A percentile compares a stretch with the other conserved stretches of the same genome.
Conservation (phyloP, 1,139 yeast species). For the Saccharomyces pastorianus region DNA sequence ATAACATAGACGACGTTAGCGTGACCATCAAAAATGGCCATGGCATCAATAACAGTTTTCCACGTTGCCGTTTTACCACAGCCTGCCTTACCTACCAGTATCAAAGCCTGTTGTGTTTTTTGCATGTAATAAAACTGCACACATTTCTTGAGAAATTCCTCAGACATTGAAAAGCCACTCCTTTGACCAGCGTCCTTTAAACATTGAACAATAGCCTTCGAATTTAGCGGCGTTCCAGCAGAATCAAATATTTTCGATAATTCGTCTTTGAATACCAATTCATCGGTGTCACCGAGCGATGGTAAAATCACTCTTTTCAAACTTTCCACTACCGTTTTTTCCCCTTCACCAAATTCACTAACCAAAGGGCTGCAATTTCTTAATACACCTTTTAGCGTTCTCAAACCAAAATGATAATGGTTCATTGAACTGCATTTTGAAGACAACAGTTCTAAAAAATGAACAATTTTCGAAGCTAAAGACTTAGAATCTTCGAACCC, state of each 20-base stretch:
- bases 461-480: constrained; percentile 47
- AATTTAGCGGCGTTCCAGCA: background rate
- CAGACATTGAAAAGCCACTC: constrained; percentile 19
- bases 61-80: constrained; percentile 63
- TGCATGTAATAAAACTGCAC: constrained; percentile 58
- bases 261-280: background rate
- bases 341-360: background rate
- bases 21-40: constrained; percentile 33
- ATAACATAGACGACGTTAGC: constrained; percentile 43
- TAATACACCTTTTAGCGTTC: background rate
- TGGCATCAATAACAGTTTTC: constrained; percentile 41
- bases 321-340: background rate
- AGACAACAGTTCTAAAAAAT: constrained; percentile 44
- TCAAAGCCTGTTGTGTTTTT: constrained; percentile 67
- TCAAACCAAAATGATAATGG: constrained; percentile 88
- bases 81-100: constrained; percentile 73
- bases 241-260: background rate
- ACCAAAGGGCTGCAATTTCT: background rate
- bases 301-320: background rate
- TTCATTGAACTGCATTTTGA: constrained; percentile 42
- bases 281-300: background rate
- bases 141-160: constrained; percentile 48
- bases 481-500: constrained; percentile 50
- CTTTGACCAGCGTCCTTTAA: constrained; percentile 1
- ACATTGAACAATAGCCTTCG: background rate